These are phyloP conservation scores for Moesziomyces aphidis DNA, from an alignment of 1,284 basidiomycete genomes.

Conservation along the genomic window DNA sequence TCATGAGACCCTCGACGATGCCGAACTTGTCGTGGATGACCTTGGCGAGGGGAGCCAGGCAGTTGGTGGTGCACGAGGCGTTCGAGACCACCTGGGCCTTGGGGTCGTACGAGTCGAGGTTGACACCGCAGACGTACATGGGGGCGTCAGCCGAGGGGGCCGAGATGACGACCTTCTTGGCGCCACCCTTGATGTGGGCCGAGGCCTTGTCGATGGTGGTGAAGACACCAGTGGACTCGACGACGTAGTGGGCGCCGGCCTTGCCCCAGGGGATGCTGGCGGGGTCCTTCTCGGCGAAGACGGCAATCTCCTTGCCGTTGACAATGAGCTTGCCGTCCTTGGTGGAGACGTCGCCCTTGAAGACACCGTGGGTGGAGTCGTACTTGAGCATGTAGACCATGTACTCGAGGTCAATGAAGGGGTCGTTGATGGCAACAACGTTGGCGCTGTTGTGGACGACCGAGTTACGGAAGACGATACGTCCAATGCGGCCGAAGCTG, in stretches of 20 bases:
- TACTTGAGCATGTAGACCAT: constrained; percentile 95
- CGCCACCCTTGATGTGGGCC: constrained; percentile 96
- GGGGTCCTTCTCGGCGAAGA: constrained; percentile 88
- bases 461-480: constrained; percentile 90
- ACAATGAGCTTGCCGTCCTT: constrained; percentile 92
- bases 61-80: constrained; percentile 99
- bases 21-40: constrained; percentile 87
- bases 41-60: constrained; percentile 95
- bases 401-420: constrained; percentile 89
- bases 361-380: constrained; percentile 96
- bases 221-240: constrained; percentile 99
- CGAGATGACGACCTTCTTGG: constrained; percentile 99
- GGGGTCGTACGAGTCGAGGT: constrained; percentile 92
- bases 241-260: constrained; percentile 88
- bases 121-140: constrained; percentile 88
- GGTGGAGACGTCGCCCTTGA: constrained; percentile 84
- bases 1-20: constrained; percentile 81
- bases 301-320: constrained; percentile 81
- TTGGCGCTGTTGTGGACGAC: constrained; percentile 53
- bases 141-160: constrained; percentile 98
- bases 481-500: constrained; percentile 67
- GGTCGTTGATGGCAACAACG: constrained; percentile 71
- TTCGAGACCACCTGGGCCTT: constrained; percentile 94
- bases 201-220: constrained; percentile 89
- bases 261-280: constrained; percentile 85